phyloP scores from a whole-genome alignment of 2,329 filamentous ascomycete genomes.

The Corynespora cassiicola region DNA sequence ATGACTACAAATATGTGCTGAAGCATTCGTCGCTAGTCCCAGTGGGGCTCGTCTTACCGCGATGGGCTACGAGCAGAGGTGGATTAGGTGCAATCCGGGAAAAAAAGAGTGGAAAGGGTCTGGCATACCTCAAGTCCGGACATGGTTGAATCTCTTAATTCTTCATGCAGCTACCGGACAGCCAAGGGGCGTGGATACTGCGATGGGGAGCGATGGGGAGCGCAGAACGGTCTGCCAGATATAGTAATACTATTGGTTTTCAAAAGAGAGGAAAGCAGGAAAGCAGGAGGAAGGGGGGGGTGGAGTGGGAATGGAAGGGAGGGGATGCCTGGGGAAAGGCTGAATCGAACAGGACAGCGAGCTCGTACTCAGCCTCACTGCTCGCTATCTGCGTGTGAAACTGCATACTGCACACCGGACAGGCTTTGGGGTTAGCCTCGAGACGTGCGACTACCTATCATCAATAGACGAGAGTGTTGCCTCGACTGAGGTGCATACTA shows the following conservation, averaged over 20 bases:
- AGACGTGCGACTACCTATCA: constrained; percentile 5
- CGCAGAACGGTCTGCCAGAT: constrained; percentile 1
- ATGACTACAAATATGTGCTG: constrained; percentile 1
- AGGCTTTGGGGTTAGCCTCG: constrained; percentile 13
- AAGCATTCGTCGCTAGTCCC: not conserved
- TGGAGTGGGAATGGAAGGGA: not conserved
- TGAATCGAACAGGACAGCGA: constrained; percentile 1
- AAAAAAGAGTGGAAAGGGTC: constrained; percentile 3
- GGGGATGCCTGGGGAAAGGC: constrained; percentile 6
- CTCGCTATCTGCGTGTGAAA: not conserved
- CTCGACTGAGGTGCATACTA: too few species aligned
- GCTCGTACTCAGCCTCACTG: constrained; percentile 13
- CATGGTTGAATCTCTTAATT: constrained; percentile 16
- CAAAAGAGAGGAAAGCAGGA: constrained; percentile 1
- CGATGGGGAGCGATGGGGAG: too few species aligned
- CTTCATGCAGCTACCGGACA: too few species aligned
- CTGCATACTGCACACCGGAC: constrained; percentile 8
- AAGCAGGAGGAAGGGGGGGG: constrained; percentile 1
- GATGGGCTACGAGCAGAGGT: constrained; percentile 5
- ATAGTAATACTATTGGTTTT: too few species aligned
- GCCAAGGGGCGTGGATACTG: too few species aligned
- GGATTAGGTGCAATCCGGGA: constrained; percentile 1
- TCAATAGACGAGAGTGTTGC: too few species aligned
- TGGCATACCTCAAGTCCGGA: constrained; percentile 35
- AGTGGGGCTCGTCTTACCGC: constrained; percentile 6